Conservation (phyloP, 2,329 filamentous ascomycete genomes). For the Nemania abortiva region DNA sequence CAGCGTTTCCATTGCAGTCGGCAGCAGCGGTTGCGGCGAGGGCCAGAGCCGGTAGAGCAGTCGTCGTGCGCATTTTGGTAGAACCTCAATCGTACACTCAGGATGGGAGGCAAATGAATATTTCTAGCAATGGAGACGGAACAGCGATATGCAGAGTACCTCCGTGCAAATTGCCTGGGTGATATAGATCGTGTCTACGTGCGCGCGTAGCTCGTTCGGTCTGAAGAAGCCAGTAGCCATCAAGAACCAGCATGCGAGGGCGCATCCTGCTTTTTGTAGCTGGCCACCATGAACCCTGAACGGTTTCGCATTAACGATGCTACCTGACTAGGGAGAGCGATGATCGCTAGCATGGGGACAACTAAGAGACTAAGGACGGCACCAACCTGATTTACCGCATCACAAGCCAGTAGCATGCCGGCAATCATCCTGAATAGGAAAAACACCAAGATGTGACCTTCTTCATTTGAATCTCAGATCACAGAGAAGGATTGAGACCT, state of each 20-base stretch:
- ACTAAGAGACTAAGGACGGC: background rate
- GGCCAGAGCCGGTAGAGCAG: slow-evolving; percentile 40
- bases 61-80: slow-evolving; percentile 30
- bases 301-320: slow-evolving; percentile 22
- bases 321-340: slow-evolving; percentile 12
- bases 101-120: background rate
- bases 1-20: slow-evolving; percentile 68
- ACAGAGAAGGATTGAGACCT: slow-evolving; percentile 11
- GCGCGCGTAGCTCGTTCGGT: background rate
- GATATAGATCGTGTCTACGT: slow-evolving; percentile 4
- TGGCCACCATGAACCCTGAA: slow-evolving; percentile 7
- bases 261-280: slow-evolving; percentile 11
- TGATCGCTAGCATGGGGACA: slow-evolving; percentile 17
- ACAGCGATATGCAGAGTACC: background rate
- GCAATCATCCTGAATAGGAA: slow-evolving; percentile 31
- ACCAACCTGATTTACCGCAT: slow-evolving; percentile 18
- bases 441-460: slow-evolving; percentile 32
- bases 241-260: slow-evolving; percentile 11
- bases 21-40: slow-evolving; percentile 42
- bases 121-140: background rate
- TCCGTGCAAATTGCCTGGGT: slow-evolving; percentile 1
- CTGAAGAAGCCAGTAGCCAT: background rate
- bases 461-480: slow-evolving; percentile 28
- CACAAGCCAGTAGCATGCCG: slow-evolving; percentile 35
- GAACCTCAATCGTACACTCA: background rate